Percentiles rank a stretch among this genome's conserved stretches.
These are phyloP conservation scores for Lipomyces sp. DNA, from an alignment of 805 yeast genomes.

Conservation along the genomic window DNA sequence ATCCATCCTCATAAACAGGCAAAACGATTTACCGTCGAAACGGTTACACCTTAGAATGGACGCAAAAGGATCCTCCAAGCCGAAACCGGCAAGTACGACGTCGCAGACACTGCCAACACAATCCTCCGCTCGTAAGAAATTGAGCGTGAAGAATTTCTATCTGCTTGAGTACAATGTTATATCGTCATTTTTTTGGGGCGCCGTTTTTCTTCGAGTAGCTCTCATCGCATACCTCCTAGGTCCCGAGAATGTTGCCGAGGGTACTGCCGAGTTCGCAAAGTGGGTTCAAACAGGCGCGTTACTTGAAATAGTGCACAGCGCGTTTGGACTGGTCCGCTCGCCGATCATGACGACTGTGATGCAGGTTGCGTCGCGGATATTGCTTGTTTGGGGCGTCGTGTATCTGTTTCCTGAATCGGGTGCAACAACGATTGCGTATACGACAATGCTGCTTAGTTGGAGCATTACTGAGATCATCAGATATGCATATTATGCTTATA, in stretches of 20 bases:
- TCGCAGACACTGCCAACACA: not conserved
- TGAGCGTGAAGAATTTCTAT: slow-evolving; percentile 36
- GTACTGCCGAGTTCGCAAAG: slow-evolving; percentile 63
- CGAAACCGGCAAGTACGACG: not conserved
- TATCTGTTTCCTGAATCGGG: slow-evolving; percentile 73
- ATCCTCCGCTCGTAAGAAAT: not conserved
- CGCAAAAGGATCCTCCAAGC: not conserved
- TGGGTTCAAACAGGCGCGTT: slow-evolving; percentile 78
- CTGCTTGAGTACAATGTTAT: slow-evolving; percentile 57
- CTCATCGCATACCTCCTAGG: slow-evolving; percentile 54
- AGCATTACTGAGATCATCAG: slow-evolving; percentile 90
- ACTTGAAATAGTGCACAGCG: slow-evolving; percentile 78
- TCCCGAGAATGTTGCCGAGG: slow-evolving; percentile 67
- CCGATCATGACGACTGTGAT: slow-evolving; percentile 82
- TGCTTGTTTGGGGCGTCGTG: slow-evolving; percentile 83
- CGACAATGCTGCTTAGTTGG: slow-evolving; percentile 81
- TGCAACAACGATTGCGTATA: slow-evolving; percentile 60
- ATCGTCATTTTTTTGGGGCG: slow-evolving; percentile 61
- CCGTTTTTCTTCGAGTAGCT: slow-evolving; percentile 54
- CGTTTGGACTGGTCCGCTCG: slow-evolving; percentile 68
- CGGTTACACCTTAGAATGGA: not conserved
- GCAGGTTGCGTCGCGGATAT: slow-evolving; percentile 84
- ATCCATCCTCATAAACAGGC: not conserved
- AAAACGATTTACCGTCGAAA: not conserved
- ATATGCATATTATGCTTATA: slow-evolving; percentile 83